Conservation (phyloP, 2,329 filamentous ascomycete species). For the Cercospora janseana region DNA sequence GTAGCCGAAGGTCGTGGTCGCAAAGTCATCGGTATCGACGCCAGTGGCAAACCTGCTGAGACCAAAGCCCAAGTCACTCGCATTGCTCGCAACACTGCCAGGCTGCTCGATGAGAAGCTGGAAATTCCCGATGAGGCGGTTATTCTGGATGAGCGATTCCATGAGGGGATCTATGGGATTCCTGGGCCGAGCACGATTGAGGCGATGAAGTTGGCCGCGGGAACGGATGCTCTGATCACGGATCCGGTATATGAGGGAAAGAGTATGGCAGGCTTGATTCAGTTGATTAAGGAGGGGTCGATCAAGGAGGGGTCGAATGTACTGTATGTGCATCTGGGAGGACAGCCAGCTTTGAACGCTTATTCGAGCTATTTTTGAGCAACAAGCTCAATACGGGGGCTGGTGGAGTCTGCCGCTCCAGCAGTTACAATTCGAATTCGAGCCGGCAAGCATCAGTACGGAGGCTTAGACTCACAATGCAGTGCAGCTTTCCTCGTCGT, state of each 20-base stretch:
- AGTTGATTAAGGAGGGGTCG: slow-evolving; percentile 62
- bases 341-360: slow-evolving; percentile 67
- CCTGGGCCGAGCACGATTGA: slow-evolving; percentile 64
- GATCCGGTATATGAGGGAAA: slow-evolving; percentile 77
- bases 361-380: slow-evolving; percentile 49
- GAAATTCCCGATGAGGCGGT: slow-evolving; percentile 64
- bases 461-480: no score
- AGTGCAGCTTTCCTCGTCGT: no score
- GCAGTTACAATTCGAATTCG: no score
- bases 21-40: slow-evolving; percentile 66
- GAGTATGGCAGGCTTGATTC: slow-evolving; percentile 69
- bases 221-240: slow-evolving; percentile 69
- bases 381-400: no score
- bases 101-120: slow-evolving; percentile 60
- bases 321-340: slow-evolving; percentile 69
- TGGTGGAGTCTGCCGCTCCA: no score
- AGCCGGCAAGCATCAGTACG: no score
- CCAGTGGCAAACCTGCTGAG: slow-evolving; percentile 58
- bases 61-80: slow-evolving; percentile 65
- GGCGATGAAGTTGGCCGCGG: slow-evolving; percentile 66
- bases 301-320: slow-evolving; percentile 62
- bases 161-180: slow-evolving; percentile 66
- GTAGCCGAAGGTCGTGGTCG: slow-evolving; percentile 52
- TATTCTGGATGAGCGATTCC: slow-evolving; percentile 63
- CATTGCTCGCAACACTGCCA: slow-evolving; percentile 63